phyloP scores from a whole-genome alignment of 371 early-diverging fungal species.

The Rhizopus sp. region DNA sequence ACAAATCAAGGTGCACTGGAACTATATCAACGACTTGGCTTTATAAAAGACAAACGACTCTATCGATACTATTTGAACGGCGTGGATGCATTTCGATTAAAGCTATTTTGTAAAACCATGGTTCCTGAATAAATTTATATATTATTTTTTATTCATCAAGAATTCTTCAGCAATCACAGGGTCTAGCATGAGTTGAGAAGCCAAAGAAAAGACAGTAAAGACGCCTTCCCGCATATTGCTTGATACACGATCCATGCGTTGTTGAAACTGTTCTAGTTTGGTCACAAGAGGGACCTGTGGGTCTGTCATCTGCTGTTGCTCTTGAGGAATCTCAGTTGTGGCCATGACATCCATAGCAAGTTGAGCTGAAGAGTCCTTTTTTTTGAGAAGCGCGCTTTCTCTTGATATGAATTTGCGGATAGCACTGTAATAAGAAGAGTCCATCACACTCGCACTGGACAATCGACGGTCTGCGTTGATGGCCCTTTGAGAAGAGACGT shows the following conservation, averaged over 20 bases:
- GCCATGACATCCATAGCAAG: constrained; percentile 46
- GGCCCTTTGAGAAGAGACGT: constrained; percentile 56
- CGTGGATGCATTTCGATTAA: constrained; percentile 89
- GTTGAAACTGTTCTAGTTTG: constrained; percentile 40
- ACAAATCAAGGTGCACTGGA: constrained; percentile 84
- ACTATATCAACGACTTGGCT: constrained; percentile 91
- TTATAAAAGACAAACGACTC: constrained; percentile 90
- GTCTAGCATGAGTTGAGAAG: constrained; percentile 37
- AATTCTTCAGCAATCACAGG: constrained; percentile 32
- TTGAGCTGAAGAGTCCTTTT: constrained; percentile 20
- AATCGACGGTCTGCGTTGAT: constrained; percentile 31
- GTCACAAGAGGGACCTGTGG: constrained; percentile 34
- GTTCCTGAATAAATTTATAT: constrained; percentile 13
- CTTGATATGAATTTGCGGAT: constrained; percentile 31
- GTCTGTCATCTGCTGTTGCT: constrained; percentile 31
- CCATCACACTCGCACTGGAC: constrained; percentile 16
- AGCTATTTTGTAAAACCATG: constrained; percentile 69
- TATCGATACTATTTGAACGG: constrained; percentile 93
- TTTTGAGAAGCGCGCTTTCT: constrained; percentile 20
- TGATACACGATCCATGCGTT: constrained; percentile 37
- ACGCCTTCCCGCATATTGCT: constrained; percentile 33
- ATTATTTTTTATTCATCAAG: constrained; percentile 8
- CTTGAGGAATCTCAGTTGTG: constrained; percentile 37
- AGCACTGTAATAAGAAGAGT: constrained; percentile 26
- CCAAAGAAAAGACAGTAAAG: constrained; percentile 39